These are phyloP conservation scores for Lactarius sp. DNA, from an alignment of 768 basidiomycete genomes.

Conservation along the genomic window DNA sequence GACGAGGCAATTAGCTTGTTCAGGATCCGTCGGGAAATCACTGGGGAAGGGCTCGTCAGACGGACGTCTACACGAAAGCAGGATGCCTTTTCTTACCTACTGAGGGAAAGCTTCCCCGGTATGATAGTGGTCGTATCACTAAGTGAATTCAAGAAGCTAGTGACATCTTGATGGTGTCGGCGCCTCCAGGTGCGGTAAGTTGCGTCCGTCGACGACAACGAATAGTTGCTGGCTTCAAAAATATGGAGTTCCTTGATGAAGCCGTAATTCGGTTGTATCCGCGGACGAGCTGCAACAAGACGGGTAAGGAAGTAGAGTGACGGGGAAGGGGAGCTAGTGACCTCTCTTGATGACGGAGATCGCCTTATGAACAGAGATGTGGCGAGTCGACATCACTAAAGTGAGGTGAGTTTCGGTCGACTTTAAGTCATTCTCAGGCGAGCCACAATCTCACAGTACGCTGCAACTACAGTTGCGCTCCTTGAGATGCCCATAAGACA, in stretches of 20 bases:
- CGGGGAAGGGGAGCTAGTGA: conserved; percentile 20
- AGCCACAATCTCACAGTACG: conserved; percentile 54
- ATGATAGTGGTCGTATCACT: conserved; percentile 50
- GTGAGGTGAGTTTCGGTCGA: background rate
- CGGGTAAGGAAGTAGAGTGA: conserved; percentile 19
- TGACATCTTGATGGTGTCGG: conserved; percentile 48
- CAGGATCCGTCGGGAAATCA: conserved; percentile 52
- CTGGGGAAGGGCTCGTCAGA: conserved; percentile 30
- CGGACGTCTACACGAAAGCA: background rate
- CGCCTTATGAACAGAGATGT: conserved; percentile 17
- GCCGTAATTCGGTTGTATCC: conserved; percentile 40
- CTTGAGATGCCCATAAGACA: conserved; percentile 71
- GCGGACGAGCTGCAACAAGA: conserved; percentile 34
- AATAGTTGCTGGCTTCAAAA: conserved; percentile 48
- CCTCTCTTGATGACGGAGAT: conserved; percentile 36
- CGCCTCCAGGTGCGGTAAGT: conserved; percentile 58
- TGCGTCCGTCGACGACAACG: conserved; percentile 38
- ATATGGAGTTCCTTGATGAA: conserved; percentile 56
- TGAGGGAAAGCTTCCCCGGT: conserved; percentile 46
- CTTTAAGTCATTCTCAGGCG: background rate
- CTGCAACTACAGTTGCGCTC: conserved; percentile 67
- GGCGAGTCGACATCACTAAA: conserved; percentile 24
- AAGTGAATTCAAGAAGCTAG: conserved; percentile 46
- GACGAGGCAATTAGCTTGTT: conserved; percentile 47
- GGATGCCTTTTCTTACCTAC: conserved; percentile 36